A percentile compares a stretch with the other conserved stretches of the same genome.
These are phyloP conservation scores for Turnera subulata DNA, from an alignment of 345 rosid genomes.

Conservation along the genomic window DNA sequence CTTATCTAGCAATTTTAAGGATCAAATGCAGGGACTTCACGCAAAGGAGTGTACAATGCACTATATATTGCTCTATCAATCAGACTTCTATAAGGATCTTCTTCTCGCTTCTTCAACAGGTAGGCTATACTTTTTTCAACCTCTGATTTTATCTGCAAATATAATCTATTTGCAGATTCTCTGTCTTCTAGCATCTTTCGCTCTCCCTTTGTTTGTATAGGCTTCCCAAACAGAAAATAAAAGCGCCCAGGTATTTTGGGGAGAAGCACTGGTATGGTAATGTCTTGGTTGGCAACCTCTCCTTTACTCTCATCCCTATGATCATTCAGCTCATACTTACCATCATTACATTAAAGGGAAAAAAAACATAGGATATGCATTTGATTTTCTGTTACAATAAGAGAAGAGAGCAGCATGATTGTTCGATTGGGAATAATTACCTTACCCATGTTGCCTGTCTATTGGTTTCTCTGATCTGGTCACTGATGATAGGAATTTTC, in stretches of 20 bases:
- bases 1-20: too few species aligned
- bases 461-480: slow-evolving; percentile 24
- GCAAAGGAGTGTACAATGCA: slow-evolving; percentile 30
- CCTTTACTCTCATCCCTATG: slow-evolving; percentile 53
- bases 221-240: slow-evolving; percentile 72
- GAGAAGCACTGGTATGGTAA: slow-evolving; percentile 45
- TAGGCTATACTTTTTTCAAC: slow-evolving; percentile 50
- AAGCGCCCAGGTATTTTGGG: slow-evolving; percentile 67
- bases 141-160: slow-evolving; percentile 59
- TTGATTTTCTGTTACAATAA: too few species aligned
- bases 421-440: too few species aligned
- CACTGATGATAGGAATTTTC: slow-evolving; percentile 49
- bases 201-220: slow-evolving; percentile 52
- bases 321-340: not conserved
- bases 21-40: slow-evolving; percentile 57
- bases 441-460: slow-evolving; percentile 31
- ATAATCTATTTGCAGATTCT: slow-evolving; percentile 46
- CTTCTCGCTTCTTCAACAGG: slow-evolving; percentile 68
- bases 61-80: slow-evolving; percentile 45
- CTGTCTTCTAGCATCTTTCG: slow-evolving; percentile 44
- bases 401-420: too few species aligned
- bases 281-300: slow-evolving; percentile 54
- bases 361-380: too few species aligned
- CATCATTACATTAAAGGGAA: too few species aligned
- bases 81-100: slow-evolving; percentile 63